Conservation (phyloP, 2,329 filamentous ascomycete genomes). For the Diaporthe capsici region DNA sequence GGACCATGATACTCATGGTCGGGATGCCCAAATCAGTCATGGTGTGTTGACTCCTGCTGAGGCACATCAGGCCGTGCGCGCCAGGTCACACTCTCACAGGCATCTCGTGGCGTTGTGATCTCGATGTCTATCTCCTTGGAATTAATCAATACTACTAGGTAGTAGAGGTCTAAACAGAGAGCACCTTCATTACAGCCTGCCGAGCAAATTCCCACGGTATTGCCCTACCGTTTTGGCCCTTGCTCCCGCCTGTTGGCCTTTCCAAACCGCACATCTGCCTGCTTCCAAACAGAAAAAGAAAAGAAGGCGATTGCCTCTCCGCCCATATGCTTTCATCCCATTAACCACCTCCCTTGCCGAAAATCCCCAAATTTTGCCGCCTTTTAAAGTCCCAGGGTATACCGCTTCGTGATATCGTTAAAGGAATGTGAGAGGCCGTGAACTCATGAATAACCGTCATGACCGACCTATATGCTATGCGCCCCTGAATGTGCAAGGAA, state of each 20-base stretch:
- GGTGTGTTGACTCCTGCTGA: conserved; percentile 14
- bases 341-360: neutral
- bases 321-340: neutral
- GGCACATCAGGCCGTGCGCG: conserved; percentile 12
- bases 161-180: conserved; percentile 12
- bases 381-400: conserved; percentile 30
- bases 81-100: neutral
- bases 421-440: conserved; percentile 40
- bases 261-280: neutral
- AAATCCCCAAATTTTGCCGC: conserved; percentile 9
- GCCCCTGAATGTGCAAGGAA: conserved; percentile 16
- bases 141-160: conserved; percentile 29
- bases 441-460: conserved; percentile 18
- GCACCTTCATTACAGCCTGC: conserved; percentile 18
- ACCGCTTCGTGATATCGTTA: conserved; percentile 25
- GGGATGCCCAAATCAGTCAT: conserved; percentile 5
- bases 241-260: neutral
- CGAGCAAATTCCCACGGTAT: neutral
- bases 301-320: neutral
- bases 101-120: neutral
- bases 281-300: neutral
- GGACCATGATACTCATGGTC: neutral
- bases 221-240: neutral
- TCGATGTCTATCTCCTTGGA: conserved; percentile 32
- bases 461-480: conserved; percentile 34